Percentiles rank a stretch among this genome's conserved stretches.
Conservation (phyloP, 768 basidiomycete species). For the Boletus sensibilis region DNA sequence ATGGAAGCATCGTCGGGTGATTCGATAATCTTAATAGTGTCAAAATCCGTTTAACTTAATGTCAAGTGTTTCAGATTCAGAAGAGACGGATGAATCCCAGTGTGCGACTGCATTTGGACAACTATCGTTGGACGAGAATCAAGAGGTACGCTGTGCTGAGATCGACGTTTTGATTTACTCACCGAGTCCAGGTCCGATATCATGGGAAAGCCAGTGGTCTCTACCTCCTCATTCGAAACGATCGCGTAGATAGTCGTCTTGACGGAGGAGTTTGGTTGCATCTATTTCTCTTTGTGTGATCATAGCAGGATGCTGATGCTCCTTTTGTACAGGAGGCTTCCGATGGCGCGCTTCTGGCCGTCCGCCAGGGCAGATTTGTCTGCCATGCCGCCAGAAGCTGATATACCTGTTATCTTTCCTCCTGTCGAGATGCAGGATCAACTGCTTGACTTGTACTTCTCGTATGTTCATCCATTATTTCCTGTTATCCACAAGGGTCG, state of each 20-base stretch:
- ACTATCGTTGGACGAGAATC: conserved; percentile 73
- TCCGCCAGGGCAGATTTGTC: conserved; percentile 45
- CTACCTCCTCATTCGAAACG: conserved; percentile 65
- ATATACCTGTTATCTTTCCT: conserved; percentile 53
- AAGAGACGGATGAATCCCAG: conserved; percentile 39
- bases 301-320: conserved; percentile 12
- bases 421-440: conserved; percentile 60
- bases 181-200: conserved; percentile 65
- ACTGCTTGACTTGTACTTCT: conserved; percentile 75
- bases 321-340: conserved; percentile 50
- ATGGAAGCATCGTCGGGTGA: conserved; percentile 44
- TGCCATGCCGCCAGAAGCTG: conserved; percentile 43
- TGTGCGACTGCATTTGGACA: conserved; percentile 64
- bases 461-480: conserved; percentile 79
- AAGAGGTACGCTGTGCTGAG: conserved; percentile 47
- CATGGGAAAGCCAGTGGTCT: conserved; percentile 79
- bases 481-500: conserved; percentile 75
- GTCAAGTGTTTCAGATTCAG: conserved; percentile 28
- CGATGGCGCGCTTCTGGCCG: conserved; percentile 77
- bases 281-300: conserved; percentile 12
- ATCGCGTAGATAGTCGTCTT: conserved; percentile 64
- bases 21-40: not conserved
- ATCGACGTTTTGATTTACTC: conserved; percentile 8
- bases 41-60: conserved; percentile 15
- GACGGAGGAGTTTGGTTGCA: conserved; percentile 67